Base-by-base conservation (phyloP, 345 rosid species). In the Eucalyptus viminalis region DNA sequence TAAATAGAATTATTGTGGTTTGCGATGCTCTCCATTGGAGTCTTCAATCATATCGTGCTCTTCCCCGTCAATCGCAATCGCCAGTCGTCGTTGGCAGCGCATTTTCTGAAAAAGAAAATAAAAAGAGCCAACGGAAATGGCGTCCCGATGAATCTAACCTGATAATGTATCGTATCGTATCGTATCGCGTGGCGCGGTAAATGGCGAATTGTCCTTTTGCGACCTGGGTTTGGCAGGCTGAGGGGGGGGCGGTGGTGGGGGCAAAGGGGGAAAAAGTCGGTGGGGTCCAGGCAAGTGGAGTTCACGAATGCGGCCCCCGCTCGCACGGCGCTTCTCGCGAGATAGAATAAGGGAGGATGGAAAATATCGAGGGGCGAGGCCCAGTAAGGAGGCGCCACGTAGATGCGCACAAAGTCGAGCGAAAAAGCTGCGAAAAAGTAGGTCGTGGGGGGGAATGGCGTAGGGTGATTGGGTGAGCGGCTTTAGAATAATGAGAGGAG, bases 1-100 rank as follows among this genome's bases (percentile, higher is more conserved):
- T 87, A 90, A 90, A 89, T 89, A 86, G 90, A 76, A 76, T 89
- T 27, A 83, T 90, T 90, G 93, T 91, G 92, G 83, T 40, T 76
- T 76, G 85, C 45, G 85, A 76, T 40, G 47, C 85, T 76, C 85
- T 21, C 31, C 34, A 2, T 34, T 9, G 22, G 44, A 72, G 44
- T 72, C 81, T 34, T 72, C 81, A 6, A 6, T 56, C 29, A 56
- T 56, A 56, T 56, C 62, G 62, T 21, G 45, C 83, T 10, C 43
- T 72, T 15, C 8, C 72, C 45, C 25, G 22, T 19, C 81, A 72
- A 16, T 69, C 24, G 83, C 83, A 21, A 37, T 76, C 25, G 47
- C 80, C 22, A 21, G 15, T 76, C 85, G 85, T 76, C 14, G 29
- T 76, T 11, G 27, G 85, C 40, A 19, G 85, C 85, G 45, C 85